Percentiles rank a stretch among this genome's conserved stretches.
Evolutionary conservation across 805 yeast genomes (phyloP).

Genomic region (Ogataea wickerhamii): DNA sequence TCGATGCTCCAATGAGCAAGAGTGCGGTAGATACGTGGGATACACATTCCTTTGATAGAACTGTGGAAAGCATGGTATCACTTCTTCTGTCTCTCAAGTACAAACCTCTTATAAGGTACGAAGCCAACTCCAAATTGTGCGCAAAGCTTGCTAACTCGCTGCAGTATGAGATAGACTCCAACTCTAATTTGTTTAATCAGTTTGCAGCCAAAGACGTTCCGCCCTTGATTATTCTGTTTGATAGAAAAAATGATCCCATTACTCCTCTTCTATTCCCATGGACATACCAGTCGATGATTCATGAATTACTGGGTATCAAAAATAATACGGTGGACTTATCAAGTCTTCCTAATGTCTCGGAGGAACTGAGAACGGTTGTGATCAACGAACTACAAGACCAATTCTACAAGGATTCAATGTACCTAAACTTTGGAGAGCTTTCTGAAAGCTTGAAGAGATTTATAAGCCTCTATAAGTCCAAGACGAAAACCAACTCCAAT

Average conservation of each 20-base stretch:
- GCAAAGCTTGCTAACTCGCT: conserved; percentile 68
- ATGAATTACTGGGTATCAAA: conserved; percentile 79
- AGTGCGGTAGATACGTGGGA: conserved; percentile 43
- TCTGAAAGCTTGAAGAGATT: conserved; percentile 84
- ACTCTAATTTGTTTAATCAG: conserved; percentile 62
- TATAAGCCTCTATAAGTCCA: conserved; percentile 75
- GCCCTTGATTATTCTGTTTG: conserved; percentile 72
- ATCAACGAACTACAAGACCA: conserved; percentile 66
- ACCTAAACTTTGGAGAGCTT: conserved; percentile 88
- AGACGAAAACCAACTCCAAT: conserved; percentile 70
- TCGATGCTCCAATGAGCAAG: conserved; percentile 19
- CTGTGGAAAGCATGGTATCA: conserved; percentile 46
- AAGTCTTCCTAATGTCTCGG: conserved; percentile 48
- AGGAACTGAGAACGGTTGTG: conserved; percentile 62
- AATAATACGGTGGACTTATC: conserved; percentile 77
- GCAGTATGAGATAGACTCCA: conserved; percentile 50
- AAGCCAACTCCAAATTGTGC: conserved; percentile 62
- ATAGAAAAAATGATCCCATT: conserved; percentile 85
- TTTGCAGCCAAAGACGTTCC: conserved; percentile 58
- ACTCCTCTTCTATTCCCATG: conserved; percentile 93
- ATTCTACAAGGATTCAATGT: conserved; percentile 79
- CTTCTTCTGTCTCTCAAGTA: conserved; percentile 66
- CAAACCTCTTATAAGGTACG: conserved; percentile 78
- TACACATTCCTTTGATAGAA: conserved; percentile 38
- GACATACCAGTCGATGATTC: conserved; percentile 98